These are phyloP conservation scores for Russula compacta DNA, from an alignment of 768 basidiomycete genomes.

Conservation along the genomic window DNA sequence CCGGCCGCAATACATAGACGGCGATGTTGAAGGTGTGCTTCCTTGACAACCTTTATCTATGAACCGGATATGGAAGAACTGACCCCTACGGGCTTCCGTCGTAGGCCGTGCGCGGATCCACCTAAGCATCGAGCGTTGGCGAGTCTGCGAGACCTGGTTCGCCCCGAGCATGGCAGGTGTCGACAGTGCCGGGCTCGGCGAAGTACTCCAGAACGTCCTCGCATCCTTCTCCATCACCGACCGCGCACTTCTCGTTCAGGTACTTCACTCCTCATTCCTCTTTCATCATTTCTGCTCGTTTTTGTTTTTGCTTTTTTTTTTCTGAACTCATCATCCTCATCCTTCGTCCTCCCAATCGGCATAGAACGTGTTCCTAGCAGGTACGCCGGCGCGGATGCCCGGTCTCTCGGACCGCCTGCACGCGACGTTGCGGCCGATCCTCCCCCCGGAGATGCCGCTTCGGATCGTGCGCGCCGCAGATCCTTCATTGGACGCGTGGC, in stretches of 20 bases:
- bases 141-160: slow-evolving; percentile 81
- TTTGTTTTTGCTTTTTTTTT: neutral
- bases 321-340: neutral
- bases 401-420: slow-evolving; percentile 60
- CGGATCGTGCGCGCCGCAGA: slow-evolving; percentile 54
- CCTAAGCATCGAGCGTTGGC: slow-evolving; percentile 81
- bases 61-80: slow-evolving; percentile 40
- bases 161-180: slow-evolving; percentile 53
- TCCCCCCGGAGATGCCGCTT: slow-evolving; percentile 76
- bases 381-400: slow-evolving; percentile 66
- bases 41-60: neutral
- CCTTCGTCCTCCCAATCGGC: neutral
- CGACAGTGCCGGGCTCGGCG: slow-evolving; percentile 91
- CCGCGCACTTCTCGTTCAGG: slow-evolving; percentile 67
- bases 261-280: slow-evolving; percentile 24
- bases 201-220: slow-evolving; percentile 80
- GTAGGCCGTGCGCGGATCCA: slow-evolving; percentile 69
- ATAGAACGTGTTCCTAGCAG: slow-evolving; percentile 87
- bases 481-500: slow-evolving; percentile 75
- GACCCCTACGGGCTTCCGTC: slow-evolving; percentile 53
- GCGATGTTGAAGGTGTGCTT: slow-evolving; percentile 50
- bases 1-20: slow-evolving; percentile 68
- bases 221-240: slow-evolving; percentile 59
- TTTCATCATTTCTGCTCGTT: too few relatives aligned
- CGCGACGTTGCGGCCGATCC: slow-evolving; percentile 69